Evolutionary conservation across 768 basidiomycete species (phyloP).

Genomic region (Cystoderma amianthinum): DNA sequence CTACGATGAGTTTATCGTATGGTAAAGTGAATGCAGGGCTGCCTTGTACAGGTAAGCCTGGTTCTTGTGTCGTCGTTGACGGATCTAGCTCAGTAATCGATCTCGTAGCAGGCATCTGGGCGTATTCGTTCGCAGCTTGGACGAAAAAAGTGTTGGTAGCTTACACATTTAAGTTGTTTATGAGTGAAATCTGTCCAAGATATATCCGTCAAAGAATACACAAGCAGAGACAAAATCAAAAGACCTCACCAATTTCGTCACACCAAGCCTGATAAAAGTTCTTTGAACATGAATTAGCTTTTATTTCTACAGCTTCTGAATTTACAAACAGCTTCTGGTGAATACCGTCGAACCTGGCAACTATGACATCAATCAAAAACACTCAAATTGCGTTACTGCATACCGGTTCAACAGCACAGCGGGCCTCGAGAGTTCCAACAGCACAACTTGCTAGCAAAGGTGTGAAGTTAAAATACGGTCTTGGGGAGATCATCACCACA

Average conservation of each 20-base stretch:
- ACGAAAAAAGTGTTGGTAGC: constrained; percentile 12
- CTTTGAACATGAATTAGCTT: constrained; percentile 22
- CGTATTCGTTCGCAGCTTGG: background rate
- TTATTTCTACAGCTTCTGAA: background rate
- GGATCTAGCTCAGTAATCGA: constrained; percentile 14
- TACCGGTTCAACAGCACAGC: constrained; percentile 77
- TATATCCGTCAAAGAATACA: background rate
- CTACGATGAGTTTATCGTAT: constrained; percentile 81
- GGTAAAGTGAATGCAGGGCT: constrained; percentile 41
- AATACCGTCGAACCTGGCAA: constrained; percentile 44
- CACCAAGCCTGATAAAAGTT: constrained; percentile 71
- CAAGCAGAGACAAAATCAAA: background rate
- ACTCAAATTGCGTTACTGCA: background rate
- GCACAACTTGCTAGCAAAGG: constrained; percentile 64
- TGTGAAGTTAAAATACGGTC: constrained; percentile 62
- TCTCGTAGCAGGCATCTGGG: constrained; percentile 58
- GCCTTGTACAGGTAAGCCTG: constrained; percentile 2
- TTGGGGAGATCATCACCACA: constrained; percentile 61
- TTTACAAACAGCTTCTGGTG: constrained; percentile 44
- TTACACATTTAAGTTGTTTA: constrained; percentile 53
- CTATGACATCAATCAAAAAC: background rate
- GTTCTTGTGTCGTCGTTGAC: background rate
- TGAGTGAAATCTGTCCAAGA: constrained; percentile 45
- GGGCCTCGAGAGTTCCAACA: constrained; percentile 80
- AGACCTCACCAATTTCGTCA: constrained; percentile 53